Conservation (phyloP, 139 green algal species). For the Tetraselmis striata region DNA sequence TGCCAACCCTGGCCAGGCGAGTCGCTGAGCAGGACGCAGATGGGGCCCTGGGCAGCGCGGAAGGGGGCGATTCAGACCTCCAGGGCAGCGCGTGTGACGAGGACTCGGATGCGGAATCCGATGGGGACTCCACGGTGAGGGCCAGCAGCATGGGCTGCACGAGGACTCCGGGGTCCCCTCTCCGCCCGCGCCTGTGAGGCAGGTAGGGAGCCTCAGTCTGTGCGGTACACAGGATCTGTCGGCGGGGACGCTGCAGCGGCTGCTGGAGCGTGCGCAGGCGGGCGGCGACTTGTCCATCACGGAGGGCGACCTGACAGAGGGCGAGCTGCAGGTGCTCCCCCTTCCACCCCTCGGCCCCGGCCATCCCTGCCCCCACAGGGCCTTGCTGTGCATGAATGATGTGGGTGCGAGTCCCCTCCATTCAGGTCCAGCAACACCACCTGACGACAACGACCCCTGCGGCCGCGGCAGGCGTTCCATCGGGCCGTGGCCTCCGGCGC, state of each 20-base stretch:
- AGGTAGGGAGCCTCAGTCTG: neutral
- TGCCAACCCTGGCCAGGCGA: neutral
- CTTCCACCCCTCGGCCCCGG: too few species aligned
- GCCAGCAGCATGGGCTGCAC: neutral
- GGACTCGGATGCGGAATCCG: too few species aligned
- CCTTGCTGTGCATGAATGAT: too few species aligned
- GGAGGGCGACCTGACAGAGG: conserved; percentile 32
- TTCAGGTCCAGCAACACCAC: neutral
- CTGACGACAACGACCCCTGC: neutral
- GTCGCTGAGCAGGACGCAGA: neutral
- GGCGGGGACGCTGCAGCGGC: conserved; percentile 21
- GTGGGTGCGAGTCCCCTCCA: too few species aligned
- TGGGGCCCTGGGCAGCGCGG: neutral
- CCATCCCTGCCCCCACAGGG: neutral
- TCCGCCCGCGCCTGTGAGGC: neutral
- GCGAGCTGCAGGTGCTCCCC: conserved; percentile 22
- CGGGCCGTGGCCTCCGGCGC: conserved; percentile 17
- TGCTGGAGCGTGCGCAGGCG: conserved; percentile 17
- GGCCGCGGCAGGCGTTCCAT: conserved; percentile 23
- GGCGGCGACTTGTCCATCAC: conserved; percentile 20
- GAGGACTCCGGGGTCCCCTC: neutral
- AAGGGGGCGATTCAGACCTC: neutral
- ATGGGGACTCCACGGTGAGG: too few species aligned
- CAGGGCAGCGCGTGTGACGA: too few species aligned
- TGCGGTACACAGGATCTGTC: conserved; percentile 21